phyloP scores from a whole-genome alignment of 2,329 filamentous ascomycete species.

The Clarireedia paspali region DNA sequence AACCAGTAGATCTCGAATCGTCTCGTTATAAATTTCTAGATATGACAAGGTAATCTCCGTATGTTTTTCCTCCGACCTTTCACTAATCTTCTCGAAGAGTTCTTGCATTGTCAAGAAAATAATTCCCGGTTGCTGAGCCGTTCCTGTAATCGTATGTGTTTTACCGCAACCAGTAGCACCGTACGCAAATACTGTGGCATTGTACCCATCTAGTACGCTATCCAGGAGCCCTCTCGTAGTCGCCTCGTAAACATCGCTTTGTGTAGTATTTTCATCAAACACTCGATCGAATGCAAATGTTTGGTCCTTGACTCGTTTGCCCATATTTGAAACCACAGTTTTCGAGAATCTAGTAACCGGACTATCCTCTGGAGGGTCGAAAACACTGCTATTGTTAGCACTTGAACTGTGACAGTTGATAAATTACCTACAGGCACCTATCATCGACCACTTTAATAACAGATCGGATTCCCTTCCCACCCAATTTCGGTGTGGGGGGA shows the following conservation, averaged over 20 bases:
- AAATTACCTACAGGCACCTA: slow-evolving; percentile 65
- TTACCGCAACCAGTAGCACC: slow-evolving; percentile 97
- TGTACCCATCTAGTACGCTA: slow-evolving; percentile 94
- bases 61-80: slow-evolving; percentile 75
- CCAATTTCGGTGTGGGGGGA: slow-evolving; percentile 74
- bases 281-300: slow-evolving; percentile 95
- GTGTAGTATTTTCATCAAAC: slow-evolving; percentile 90
- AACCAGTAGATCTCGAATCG: slow-evolving; percentile 89
- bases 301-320: slow-evolving; percentile 94
- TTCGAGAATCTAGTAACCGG: slow-evolving; percentile 81
- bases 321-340: slow-evolving; percentile 66
- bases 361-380: slow-evolving; percentile 93
- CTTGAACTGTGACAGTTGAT: not conserved
- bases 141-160: slow-evolving; percentile 95
- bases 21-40: slow-evolving; percentile 98
- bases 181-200: slow-evolving; percentile 97
- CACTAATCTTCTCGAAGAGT: slow-evolving; percentile 91
- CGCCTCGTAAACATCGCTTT: slow-evolving; percentile 89
- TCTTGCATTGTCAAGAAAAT: slow-evolving; percentile 99
- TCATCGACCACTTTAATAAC: slow-evolving; percentile 97
- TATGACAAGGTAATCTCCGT: slow-evolving; percentile 92
- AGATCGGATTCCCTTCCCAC: slow-evolving; percentile 76
- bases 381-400: slow-evolving; percentile 55
- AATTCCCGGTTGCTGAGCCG: slow-evolving; percentile 85
- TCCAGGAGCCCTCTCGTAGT: slow-evolving; percentile 87